Evolutionary conservation across 2,329 filamentous ascomycete species (phyloP).

Genomic region (Colletotrichum cereale): DNA sequence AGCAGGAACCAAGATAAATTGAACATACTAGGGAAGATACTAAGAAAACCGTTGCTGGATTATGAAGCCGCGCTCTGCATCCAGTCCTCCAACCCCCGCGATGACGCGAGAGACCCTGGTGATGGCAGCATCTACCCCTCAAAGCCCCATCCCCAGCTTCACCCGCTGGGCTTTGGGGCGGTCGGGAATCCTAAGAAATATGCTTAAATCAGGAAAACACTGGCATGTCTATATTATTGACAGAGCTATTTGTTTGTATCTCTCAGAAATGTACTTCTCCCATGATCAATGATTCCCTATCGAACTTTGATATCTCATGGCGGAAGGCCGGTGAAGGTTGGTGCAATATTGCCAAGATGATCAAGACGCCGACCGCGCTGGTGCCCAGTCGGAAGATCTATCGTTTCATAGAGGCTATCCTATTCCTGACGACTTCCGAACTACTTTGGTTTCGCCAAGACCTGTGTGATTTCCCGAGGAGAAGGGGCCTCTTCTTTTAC

Average conservation of each 20-base stretch:
- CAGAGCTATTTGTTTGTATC: neutral
- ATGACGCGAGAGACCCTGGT: conserved; percentile 15
- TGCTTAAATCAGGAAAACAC: neutral
- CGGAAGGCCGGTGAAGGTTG: neutral
- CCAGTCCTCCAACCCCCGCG: neutral
- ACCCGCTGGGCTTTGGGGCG: neutral
- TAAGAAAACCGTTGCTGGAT: neutral
- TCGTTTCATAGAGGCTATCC: neutral
- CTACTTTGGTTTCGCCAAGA: neutral
- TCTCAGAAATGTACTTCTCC: no score
- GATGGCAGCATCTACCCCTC: conserved; percentile 19
- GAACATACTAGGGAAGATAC: neutral
- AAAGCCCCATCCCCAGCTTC: neutral
- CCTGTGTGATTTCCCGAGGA: neutral
- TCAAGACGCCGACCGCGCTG: neutral
- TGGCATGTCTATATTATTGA: neutral
- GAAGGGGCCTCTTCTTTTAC: neutral
- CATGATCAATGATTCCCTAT: neutral
- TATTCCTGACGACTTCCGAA: neutral
- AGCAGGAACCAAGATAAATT: neutral
- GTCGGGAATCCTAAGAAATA: neutral
- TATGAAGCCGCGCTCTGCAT: neutral
- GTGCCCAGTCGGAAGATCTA: neutral
- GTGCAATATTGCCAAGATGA: conserved; percentile 10
- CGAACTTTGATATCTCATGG: neutral